These are phyloP conservation scores for Podochytrium sp. DNA, from an alignment of 192 early-diverging fungal genomes.

Conservation along the genomic window DNA sequence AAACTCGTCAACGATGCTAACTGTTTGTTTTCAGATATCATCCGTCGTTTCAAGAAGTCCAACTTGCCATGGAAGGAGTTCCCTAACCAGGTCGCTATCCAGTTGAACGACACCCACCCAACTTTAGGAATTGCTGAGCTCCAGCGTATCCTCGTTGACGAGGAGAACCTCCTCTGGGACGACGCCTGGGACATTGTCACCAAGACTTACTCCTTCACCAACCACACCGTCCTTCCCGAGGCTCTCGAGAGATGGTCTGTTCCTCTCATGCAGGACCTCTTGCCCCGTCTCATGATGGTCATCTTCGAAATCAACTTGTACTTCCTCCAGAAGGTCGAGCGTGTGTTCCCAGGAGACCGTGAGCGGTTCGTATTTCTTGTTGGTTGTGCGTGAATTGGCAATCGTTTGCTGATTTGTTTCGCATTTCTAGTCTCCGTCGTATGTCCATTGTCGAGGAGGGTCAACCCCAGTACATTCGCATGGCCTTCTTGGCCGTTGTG, in stretches of 20 bases:
- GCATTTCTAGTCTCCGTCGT: slow-evolving; percentile 74
- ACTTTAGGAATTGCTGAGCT: slow-evolving; percentile 89
- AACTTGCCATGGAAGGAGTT: slow-evolving; percentile 83
- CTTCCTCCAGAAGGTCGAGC: slow-evolving; percentile 95
- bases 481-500: slow-evolving; percentile 95
- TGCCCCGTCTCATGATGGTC: slow-evolving; percentile 97
- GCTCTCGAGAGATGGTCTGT: slow-evolving; percentile 98
- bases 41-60: slow-evolving; percentile 93
- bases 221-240: slow-evolving; percentile 98
- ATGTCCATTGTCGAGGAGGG: slow-evolving; percentile 96
- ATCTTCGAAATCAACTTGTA: slow-evolving; percentile 99
- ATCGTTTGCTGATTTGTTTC: slow-evolving; percentile 14
- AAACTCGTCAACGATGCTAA: background rate
- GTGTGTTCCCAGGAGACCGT: slow-evolving; percentile 83
- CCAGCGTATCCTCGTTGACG: slow-evolving; percentile 90
- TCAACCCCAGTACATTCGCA: slow-evolving; percentile 90
- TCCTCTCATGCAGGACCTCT: slow-evolving; percentile 87
- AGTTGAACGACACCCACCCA: slow-evolving; percentile 98
- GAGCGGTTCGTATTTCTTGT: slow-evolving; percentile 31
- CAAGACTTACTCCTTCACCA: slow-evolving; percentile 94
- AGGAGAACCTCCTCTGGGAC: slow-evolving; percentile 91
- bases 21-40: slow-evolving; percentile 52
- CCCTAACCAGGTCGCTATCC: slow-evolving; percentile 91
- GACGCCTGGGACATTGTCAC: slow-evolving; percentile 85
- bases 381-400: background rate